These are phyloP conservation scores for Gossypium thurberi DNA, from an alignment of 345 rosid genomes.

Conservation along the genomic window DNA sequence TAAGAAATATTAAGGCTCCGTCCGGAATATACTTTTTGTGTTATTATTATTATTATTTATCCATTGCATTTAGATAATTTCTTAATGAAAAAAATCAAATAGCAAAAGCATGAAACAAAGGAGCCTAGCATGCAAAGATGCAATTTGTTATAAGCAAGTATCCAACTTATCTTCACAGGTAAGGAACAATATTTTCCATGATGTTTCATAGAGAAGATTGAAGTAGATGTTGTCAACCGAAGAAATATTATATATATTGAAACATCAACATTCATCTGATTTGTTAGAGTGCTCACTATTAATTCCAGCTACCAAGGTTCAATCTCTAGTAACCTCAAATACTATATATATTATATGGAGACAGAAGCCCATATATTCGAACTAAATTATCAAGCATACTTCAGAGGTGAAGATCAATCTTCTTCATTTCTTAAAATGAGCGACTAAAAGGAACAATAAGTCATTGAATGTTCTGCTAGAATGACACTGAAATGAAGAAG, in stretches of 20 bases:
- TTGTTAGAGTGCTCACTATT: neutral
- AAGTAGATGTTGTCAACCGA: neutral
- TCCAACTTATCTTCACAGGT: neutral
- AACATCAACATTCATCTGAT: neutral
- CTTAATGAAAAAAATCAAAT: neutral
- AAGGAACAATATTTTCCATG: neutral
- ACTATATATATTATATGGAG: neutral
- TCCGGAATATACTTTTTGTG: neutral
- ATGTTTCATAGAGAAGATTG: neutral
- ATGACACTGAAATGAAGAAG: neutral
- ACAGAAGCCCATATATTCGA: neutral
- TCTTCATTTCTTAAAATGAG: neutral
- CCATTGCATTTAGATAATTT: neutral
- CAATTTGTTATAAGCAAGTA: neutral
- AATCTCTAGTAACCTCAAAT: neutral
- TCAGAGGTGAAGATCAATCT: neutral
- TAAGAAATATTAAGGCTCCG: neutral
- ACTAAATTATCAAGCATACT: neutral
- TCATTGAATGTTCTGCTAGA: neutral
- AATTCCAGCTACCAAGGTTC: neutral
- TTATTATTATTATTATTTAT: neutral
- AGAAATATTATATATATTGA: neutral
- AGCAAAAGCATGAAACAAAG: neutral
- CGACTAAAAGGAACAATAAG: neutral
- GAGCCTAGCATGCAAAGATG: neutral